Conservation (phyloP, 306 rosid genomes). For the Inga oerstediana region DNA sequence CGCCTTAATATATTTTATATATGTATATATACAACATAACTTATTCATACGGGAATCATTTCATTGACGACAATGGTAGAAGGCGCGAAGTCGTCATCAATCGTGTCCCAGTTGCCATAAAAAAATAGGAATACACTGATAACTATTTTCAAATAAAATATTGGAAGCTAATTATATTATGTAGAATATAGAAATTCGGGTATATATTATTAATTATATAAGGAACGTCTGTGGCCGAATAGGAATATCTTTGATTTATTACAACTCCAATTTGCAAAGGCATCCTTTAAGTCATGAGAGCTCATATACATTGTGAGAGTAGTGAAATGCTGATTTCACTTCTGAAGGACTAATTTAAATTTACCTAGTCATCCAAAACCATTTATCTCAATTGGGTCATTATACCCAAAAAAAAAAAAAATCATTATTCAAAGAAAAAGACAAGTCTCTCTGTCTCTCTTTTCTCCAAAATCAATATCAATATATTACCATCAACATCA, state of each 20-base stretch:
- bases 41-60: neutral
- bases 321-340: too few species aligned
- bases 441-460: neutral
- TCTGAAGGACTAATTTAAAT: too few species aligned
- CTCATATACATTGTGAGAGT: too few species aligned
- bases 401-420: too few species aligned
- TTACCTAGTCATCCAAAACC: too few species aligned
- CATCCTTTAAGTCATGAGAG: too few species aligned
- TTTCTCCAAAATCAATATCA: neutral
- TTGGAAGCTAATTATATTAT: neutral
- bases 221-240: too few species aligned
- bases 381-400: neutral
- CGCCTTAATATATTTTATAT: neutral
- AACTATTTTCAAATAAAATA: neutral
- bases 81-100: neutral
- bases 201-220: neutral
- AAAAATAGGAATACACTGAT: neutral
- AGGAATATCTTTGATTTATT: neutral
- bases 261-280: too few species aligned
- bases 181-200: neutral
- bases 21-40: neutral
- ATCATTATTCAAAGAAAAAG: neutral
- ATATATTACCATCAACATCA: neutral
- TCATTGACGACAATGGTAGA: neutral
- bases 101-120: neutral